Conservation (phyloP, 2,329 filamentous ascomycete genomes). For the Fonsecaea pedrosoi region DNA sequence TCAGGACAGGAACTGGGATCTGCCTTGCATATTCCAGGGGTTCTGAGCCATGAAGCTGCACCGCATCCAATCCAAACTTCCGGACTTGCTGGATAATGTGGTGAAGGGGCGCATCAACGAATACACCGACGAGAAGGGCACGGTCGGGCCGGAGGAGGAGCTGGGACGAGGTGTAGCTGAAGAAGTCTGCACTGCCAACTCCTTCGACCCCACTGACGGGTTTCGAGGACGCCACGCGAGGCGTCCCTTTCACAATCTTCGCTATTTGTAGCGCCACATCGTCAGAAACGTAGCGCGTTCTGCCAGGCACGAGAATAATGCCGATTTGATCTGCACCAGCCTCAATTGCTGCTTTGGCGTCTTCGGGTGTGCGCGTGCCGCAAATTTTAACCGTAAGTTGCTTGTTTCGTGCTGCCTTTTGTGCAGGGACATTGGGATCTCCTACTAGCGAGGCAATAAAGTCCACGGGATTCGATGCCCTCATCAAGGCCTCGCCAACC, state of each 20-base stretch:
- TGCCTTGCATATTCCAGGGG: constrained; percentile 86
- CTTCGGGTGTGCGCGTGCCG: constrained; percentile 83
- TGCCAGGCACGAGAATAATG: constrained; percentile 84
- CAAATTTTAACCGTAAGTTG: constrained; percentile 88
- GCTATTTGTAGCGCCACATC: constrained; percentile 84
- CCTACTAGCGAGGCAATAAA: constrained; percentile 88
- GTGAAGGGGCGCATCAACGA: constrained; percentile 84
- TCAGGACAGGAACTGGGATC: constrained; percentile 92
- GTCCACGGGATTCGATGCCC: constrained; percentile 76
- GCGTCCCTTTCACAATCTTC: constrained; percentile 68
- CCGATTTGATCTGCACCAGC: constrained; percentile 91
- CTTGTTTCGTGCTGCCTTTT: constrained; percentile 50
- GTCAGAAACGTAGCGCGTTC: constrained; percentile 78
- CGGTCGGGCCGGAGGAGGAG: constrained; percentile 61
- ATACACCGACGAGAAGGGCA: constrained; percentile 88
- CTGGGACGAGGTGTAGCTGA: constrained; percentile 62
- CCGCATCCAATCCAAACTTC: constrained; percentile 78
- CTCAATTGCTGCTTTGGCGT: constrained; percentile 78
- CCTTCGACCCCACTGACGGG: constrained; percentile 43
- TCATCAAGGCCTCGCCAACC: constrained; percentile 95
- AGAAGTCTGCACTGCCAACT: constrained; percentile 69
- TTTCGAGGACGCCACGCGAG: constrained; percentile 43
- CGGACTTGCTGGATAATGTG: constrained; percentile 82
- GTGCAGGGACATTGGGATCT: constrained; percentile 43
- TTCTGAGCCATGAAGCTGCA: constrained; percentile 92